Conservation (phyloP, 2,329 filamentous ascomycete genomes). For the Ascochyta fabae region DNA sequence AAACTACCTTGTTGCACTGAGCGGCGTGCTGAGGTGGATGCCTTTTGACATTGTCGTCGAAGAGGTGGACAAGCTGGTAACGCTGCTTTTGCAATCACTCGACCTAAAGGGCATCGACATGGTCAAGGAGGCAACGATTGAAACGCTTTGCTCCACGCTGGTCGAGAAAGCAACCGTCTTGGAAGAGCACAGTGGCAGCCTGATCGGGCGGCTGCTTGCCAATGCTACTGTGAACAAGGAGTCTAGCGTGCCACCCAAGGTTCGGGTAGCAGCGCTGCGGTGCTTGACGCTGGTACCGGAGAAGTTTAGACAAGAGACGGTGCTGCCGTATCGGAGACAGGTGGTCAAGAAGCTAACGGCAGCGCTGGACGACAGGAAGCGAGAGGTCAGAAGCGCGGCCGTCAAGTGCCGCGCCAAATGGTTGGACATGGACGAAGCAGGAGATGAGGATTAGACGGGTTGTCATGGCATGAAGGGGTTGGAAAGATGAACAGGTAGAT, state of each 20-base stretch:
- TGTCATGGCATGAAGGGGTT: not conserved
- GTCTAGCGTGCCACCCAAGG: slow-evolving; percentile 43
- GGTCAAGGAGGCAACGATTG: slow-evolving; percentile 66
- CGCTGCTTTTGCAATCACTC: slow-evolving; percentile 68
- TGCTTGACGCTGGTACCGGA: slow-evolving; percentile 58
- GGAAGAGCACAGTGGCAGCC: slow-evolving; percentile 63
- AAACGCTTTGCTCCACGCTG: slow-evolving; percentile 64
- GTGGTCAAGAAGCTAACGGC: slow-evolving; percentile 63
- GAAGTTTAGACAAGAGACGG: slow-evolving; percentile 56
- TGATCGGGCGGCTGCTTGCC: slow-evolving; percentile 63
- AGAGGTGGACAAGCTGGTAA: slow-evolving; percentile 63
- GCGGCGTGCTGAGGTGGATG: slow-evolving; percentile 66
- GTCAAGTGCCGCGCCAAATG: slow-evolving; percentile 67
- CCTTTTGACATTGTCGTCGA: slow-evolving; percentile 66
- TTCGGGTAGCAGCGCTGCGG: slow-evolving; percentile 56
- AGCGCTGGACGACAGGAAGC: slow-evolving; percentile 67
- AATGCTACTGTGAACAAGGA: slow-evolving; percentile 40
- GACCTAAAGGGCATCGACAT: slow-evolving; percentile 60
- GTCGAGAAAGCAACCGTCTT: slow-evolving; percentile 61
- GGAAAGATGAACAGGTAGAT: slow-evolving; percentile 9
- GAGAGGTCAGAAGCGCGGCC: slow-evolving; percentile 67
- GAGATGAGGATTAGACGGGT: slow-evolving; percentile 55
- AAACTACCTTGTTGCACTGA: slow-evolving; percentile 68
- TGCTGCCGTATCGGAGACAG: slow-evolving; percentile 63
- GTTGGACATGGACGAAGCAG: slow-evolving; percentile 65